These are phyloP conservation scores for Irpex lacteus DNA, from an alignment of 1,284 basidiomycete species.

Conservation along the genomic window DNA sequence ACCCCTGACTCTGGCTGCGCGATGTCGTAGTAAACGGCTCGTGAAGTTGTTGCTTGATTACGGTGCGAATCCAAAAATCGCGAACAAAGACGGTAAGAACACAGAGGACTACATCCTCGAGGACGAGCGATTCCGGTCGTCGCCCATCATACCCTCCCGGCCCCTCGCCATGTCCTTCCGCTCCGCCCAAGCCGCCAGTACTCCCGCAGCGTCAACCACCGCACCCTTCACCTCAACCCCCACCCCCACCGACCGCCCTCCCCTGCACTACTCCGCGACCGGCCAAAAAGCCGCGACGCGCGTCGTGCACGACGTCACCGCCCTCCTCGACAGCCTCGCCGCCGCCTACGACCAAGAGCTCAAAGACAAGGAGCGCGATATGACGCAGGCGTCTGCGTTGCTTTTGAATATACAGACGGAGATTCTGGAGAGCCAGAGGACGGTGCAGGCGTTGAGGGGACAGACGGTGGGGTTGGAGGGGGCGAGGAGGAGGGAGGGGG, in stretches of 20 bases:
- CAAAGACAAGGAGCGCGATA: conserved; percentile 88
- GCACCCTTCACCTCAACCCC: conserved; percentile 36
- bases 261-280: conserved; percentile 84
- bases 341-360: conserved; percentile 94
- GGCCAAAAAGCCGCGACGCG: conserved; percentile 87
- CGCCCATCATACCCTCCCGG: conserved; percentile 75
- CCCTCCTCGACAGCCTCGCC: conserved; percentile 87
- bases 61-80: conserved; percentile 94
- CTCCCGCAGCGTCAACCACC: conserved; percentile 41
- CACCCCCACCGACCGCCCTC: conserved; percentile 53
- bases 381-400: conserved; percentile 86
- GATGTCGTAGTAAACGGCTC: conserved; percentile 94
- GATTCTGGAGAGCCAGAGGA: conserved; percentile 84
- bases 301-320: conserved; percentile 81
- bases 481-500: conserved; percentile 56
- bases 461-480: conserved; percentile 72
- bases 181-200: conserved; percentile 58
- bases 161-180: conserved; percentile 64
- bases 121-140: conserved; percentile 95
- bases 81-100: conserved; percentile 94
- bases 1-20: conserved; percentile 93
- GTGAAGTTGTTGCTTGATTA: conserved; percentile 97
- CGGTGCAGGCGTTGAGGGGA: conserved; percentile 67
- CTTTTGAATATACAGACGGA: conserved; percentile 89
- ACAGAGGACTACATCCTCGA: conserved; percentile 99